Conservation (phyloP, 495 filamentous ascomycete species). For the Annulohypoxylon nitens region DNA sequence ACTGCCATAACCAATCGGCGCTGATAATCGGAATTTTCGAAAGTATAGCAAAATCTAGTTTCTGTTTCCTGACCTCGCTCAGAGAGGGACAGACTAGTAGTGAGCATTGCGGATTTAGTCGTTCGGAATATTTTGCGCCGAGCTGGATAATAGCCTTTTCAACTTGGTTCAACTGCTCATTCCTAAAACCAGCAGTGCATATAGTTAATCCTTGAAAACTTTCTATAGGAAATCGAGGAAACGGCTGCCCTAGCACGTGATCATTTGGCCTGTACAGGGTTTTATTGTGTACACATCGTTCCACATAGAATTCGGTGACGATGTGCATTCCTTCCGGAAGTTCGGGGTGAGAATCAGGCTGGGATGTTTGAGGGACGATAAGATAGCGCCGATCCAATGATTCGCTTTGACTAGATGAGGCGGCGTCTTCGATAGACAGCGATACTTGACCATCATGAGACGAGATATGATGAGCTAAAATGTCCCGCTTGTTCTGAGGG, state of each 20-base stretch:
- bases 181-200: constrained; percentile 83
- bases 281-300: constrained; percentile 84
- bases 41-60: constrained; percentile 77
- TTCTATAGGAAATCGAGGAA: constrained; percentile 74
- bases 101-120: constrained; percentile 73
- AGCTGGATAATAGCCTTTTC: constrained; percentile 79
- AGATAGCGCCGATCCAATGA: constrained; percentile 55
- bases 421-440: constrained; percentile 59
- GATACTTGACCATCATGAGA: constrained; percentile 62
- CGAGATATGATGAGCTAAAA: constrained; percentile 60
- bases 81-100: constrained; percentile 76
- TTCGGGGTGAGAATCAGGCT: constrained; percentile 55
- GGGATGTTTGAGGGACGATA: constrained; percentile 64
- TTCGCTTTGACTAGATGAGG: constrained; percentile 45
- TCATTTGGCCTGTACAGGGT: constrained; percentile 75
- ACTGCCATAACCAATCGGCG: constrained; percentile 85
- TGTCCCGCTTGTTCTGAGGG: constrained; percentile 53
- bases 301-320: constrained; percentile 94
- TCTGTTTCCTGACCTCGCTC: constrained; percentile 72
- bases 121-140: constrained; percentile 83
- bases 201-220: constrained; percentile 77
- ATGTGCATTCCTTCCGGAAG: constrained; percentile 59
- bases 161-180: constrained; percentile 87
- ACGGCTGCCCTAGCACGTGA: constrained; percentile 80
- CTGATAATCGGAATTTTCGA: constrained; percentile 84